Evolutionary conservation across 192 early-diverging fungal species (phyloP), one percentile per base, ranked within the genome.

Genomic region (Entomortierella parvispora): DNA sequence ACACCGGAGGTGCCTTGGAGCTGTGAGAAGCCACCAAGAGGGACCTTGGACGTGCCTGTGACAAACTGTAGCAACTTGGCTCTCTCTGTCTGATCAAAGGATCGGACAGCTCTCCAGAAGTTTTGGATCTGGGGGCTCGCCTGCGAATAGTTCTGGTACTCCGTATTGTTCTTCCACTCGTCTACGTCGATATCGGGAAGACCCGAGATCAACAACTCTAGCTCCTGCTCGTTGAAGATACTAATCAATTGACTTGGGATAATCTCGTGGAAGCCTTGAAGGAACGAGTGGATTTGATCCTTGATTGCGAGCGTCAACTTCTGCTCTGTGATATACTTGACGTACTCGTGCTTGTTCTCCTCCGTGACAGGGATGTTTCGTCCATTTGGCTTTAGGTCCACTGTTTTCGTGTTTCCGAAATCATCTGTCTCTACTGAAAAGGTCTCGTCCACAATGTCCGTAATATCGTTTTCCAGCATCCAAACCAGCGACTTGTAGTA

Each of bases 141-240:
- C 14, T 85, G 78, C 20, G 90, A 88, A 79, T 96, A 99, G 43
- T 94, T 93, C 65, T 95, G 93, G 74, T 99, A 99, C 80, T 94
- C 94, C 14, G 96, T 95, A 82, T 96, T 97, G 83, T 99, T 99
- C 71, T 95, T 95, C 97, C 97, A 98, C 80, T 99, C 97, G 69
- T 99, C 97, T 56, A 99, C 93, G 77, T 99, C 97, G 70, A 99
- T 96, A 66, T 99, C 97, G 3, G 97, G 97, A 84, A 99, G 82
- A 23, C 97, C 97, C 46, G 96, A 97, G 76, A 99, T 99, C 60
- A 99, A 82, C 50, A 99, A 87, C 81, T 99, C 97, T 50, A 99
- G 84, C 81, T 99, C 97, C 83, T 99, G 96, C 80, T 99, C 97
- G 79, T 99, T 98, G 71, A 99, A 97, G 50, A 99, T 99, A 65